phyloP scores from a whole-genome alignment of 2,329 filamentous ascomycete genomes.

The Fusarium proliferatum region DNA sequence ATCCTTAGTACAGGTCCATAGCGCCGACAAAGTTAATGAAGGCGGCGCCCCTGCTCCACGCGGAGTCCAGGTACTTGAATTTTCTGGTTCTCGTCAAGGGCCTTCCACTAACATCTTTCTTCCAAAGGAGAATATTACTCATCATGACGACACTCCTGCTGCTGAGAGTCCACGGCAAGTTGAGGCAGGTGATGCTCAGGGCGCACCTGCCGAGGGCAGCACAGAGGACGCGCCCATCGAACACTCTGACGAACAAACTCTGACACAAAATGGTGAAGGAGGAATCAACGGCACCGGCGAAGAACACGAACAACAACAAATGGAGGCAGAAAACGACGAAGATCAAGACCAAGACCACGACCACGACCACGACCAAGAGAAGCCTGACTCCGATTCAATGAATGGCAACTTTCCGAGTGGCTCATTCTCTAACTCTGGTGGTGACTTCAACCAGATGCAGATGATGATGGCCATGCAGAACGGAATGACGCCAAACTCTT shows the following conservation, averaged over 20 bases:
- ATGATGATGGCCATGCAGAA: slow-evolving; percentile 83
- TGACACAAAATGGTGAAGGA: slow-evolving; percentile 38
- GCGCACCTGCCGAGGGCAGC: slow-evolving; percentile 18
- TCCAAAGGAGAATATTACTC: slow-evolving; percentile 5
- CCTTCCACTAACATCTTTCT: background rate
- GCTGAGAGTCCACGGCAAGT: slow-evolving; percentile 20
- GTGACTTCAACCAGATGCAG: slow-evolving; percentile 81
- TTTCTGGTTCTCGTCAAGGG: background rate
- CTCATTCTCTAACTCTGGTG: slow-evolving; percentile 69
- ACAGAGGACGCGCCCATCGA: slow-evolving; percentile 33
- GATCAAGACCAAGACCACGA: slow-evolving; percentile 33
- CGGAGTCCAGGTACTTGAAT: slow-evolving; percentile 30
- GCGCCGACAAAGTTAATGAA: slow-evolving; percentile 11
- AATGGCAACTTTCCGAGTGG: slow-evolving; percentile 66
- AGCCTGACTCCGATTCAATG: slow-evolving; percentile 52
- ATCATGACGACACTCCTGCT: slow-evolving; percentile 1
- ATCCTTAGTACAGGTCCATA: slow-evolving; percentile 8
- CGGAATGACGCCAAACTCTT: slow-evolving; percentile 67
- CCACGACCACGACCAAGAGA: slow-evolving; percentile 39
- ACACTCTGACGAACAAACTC: slow-evolving; percentile 33
- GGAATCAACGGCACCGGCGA: slow-evolving; percentile 39
- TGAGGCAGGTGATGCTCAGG: slow-evolving; percentile 24
- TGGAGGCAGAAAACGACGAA: slow-evolving; percentile 46
- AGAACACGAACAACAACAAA: slow-evolving; percentile 35
- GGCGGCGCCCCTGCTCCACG: slow-evolving; percentile 13